These are phyloP conservation scores for Eutypella sp. DNA, from an alignment of 2,329 filamentous ascomycete genomes.

Conservation along the genomic window DNA sequence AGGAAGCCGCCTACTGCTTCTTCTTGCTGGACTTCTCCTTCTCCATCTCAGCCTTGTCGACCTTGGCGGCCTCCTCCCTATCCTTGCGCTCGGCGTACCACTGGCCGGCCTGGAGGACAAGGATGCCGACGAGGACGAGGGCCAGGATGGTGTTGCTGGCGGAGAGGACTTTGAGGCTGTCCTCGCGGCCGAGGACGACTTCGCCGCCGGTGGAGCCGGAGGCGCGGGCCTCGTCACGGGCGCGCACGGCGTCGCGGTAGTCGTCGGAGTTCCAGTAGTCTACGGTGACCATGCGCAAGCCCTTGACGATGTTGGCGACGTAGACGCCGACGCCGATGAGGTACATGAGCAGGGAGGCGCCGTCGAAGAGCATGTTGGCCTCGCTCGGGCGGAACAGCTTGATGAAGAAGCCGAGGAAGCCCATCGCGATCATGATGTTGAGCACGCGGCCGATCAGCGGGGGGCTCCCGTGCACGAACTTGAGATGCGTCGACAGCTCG, in stretches of 20 bases:
- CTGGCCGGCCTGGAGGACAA: slow-evolving; percentile 92
- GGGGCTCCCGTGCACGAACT: slow-evolving; percentile 85
- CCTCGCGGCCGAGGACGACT: slow-evolving; percentile 73
- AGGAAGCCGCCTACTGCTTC: slow-evolving; percentile 24
- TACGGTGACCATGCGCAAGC: slow-evolving; percentile 73
- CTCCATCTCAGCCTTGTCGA: too few species aligned
- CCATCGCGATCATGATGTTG: slow-evolving; percentile 86
- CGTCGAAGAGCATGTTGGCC: slow-evolving; percentile 92
- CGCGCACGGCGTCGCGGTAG: slow-evolving; percentile 17
- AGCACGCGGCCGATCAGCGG: slow-evolving; percentile 90
- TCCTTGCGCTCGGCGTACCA: slow-evolving; percentile 98
- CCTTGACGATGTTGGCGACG: slow-evolving; percentile 94
- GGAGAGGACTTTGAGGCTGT: slow-evolving; percentile 83
- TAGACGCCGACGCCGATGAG: slow-evolving; percentile 89
- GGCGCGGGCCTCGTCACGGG: slow-evolving; percentile 34
- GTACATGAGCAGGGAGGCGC: slow-evolving; percentile 74
- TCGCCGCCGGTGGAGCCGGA: slow-evolving; percentile 48
- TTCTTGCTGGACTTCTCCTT: too few species aligned
- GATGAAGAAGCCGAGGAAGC: slow-evolving; percentile 80
- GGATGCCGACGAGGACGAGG: slow-evolving; percentile 81
- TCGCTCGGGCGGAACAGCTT: slow-evolving; percentile 95
- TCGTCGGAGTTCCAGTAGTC: slow-evolving; percentile 52
- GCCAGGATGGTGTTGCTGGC: slow-evolving; percentile 96
- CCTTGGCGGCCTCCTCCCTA: slow-evolving; percentile 67
- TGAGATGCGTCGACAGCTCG: slow-evolving; percentile 83